These are phyloP conservation scores for Trifolium repens DNA, from an alignment of 306 rosid species.

Conservation along the genomic window DNA sequence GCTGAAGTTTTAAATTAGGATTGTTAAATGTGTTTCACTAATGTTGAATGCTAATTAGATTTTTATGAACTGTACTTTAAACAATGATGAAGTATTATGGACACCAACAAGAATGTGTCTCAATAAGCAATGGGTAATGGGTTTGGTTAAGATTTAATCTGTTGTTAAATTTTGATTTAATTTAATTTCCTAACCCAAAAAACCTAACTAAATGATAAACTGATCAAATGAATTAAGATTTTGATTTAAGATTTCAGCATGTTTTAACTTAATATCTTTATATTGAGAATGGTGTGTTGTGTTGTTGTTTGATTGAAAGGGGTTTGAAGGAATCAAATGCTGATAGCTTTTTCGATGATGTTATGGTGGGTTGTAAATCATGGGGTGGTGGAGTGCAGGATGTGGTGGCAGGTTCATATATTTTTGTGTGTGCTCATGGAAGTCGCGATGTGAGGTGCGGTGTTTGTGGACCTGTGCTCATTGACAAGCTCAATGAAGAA, in stretches of 20 bases:
- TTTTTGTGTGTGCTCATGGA: slow-evolving; percentile 93
- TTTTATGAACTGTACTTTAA: background rate
- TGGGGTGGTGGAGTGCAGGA: slow-evolving; percentile 69
- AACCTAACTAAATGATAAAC: slow-evolving; percentile 8
- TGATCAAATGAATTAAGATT: background rate
- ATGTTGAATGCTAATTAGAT: background rate
- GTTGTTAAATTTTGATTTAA: background rate
- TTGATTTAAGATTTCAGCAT: background rate
- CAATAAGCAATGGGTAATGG: background rate
- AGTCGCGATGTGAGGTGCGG: slow-evolving; percentile 95
- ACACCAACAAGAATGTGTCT: background rate
- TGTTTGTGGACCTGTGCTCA: slow-evolving; percentile 86
- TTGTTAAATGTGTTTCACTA: background rate
- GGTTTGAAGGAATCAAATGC: slow-evolving; percentile 74
- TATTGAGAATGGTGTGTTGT: background rate
- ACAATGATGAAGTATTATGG: background rate
- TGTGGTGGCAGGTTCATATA: slow-evolving; percentile 63
- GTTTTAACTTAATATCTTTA: background rate
- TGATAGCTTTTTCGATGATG: slow-evolving; percentile 79
- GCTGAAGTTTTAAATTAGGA: background rate
- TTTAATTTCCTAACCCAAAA: background rate
- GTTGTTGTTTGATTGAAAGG: slow-evolving; percentile 48
- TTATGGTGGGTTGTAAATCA: slow-evolving; percentile 67
- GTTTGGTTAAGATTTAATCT: background rate
- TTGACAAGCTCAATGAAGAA: slow-evolving; percentile 68